Evolutionary conservation across 805 yeast genomes (phyloP), one percentile per base, ranked within the genome.

Genomic region (Zygosaccharomyces gambellarensis): DNA sequence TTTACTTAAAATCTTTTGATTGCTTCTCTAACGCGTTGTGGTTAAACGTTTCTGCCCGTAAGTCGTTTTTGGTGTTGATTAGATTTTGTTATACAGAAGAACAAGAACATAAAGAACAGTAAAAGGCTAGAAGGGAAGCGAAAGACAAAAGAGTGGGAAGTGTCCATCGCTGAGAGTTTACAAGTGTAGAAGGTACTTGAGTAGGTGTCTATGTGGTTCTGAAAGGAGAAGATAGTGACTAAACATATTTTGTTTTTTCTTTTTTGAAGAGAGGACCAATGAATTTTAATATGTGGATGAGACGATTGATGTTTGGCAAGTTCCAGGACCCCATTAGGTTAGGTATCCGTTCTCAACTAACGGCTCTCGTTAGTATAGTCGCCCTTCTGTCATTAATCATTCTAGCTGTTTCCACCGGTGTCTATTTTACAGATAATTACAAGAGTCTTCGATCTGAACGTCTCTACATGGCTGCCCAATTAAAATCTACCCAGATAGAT

Each of bases 401-500:
- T 1, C 68, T 90, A 40, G 90, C 94, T 5, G 72, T 86, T 19
- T 89, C 85, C 22, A 80, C 88, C 8, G 94, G 87, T 44, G 78
- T 85, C 3, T 87, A 87, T 65, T 87, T 85, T 64, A 79, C 87
- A 3, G 65, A 72, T 19, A 84, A 80, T 53, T 79, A 83, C 51
- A 76, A 81, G 28, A 68, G 76, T 42, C 67, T 86, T 39, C 74
- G 95, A 58, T 80, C 83, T 1, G 90, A 87, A 53, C 77, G 90
- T 49, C 70, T 90, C 23, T 79, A 79, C 58, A 87, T 87, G 39
- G 86, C 89, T 19, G 86, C 96, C 2, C 86, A 86, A 64, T 71
- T 90, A 48, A 89, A 88, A 65, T 81, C 92, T 0, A 78, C 90
- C 0, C 96, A 90, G 65, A 72, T 89, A 19, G 77, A 76, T 47